These are phyloP conservation scores for Candolleomyces eurysporus DNA, from an alignment of 768 basidiomycete species.

Conservation along the genomic window DNA sequence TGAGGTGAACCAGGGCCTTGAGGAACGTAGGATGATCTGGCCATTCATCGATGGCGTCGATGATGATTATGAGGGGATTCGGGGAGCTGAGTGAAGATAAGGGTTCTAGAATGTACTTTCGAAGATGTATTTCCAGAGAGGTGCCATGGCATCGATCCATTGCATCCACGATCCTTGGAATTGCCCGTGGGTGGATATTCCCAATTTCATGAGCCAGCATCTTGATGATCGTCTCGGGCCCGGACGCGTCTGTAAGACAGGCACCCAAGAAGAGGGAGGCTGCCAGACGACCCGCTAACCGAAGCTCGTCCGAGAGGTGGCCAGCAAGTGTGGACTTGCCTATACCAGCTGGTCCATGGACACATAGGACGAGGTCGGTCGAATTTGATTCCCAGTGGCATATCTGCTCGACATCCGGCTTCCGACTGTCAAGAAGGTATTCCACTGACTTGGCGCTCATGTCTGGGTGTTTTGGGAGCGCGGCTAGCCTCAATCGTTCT, in stretches of 20 bases:
- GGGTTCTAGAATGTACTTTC: neutral
- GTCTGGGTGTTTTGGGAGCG: too few relatives aligned
- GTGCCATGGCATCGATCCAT: neutral
- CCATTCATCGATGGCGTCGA: conserved; percentile 13
- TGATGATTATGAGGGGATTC: conserved; percentile 2
- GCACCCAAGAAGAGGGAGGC: conserved; percentile 1
- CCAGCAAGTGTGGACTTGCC: conserved; percentile 10
- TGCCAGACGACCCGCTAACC: conserved; percentile 1
- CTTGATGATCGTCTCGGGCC: conserved; percentile 7
- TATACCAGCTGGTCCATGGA: conserved; percentile 8
- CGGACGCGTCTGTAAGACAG: neutral
- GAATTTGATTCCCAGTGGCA: too few relatives aligned
- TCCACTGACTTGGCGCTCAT: too few relatives aligned
- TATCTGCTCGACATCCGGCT: too few relatives aligned
- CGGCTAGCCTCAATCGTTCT: too few relatives aligned
- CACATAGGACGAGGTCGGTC: neutral
- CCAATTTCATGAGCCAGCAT: conserved; percentile 11
- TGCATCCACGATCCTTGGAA: neutral
- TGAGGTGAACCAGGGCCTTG: conserved; percentile 2
- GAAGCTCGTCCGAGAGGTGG: conserved; percentile 1
- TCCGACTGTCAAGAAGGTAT: too few relatives aligned
- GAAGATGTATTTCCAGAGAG: neutral
- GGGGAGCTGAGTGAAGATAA: neutral
- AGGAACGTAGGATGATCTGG: neutral
- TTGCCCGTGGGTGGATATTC: conserved; percentile 1